Evolutionary conservation across 2,329 filamentous ascomycete species (phyloP), one percentile per base, ranked within the genome.

Genomic region (Aspergillus terreus): DNA sequence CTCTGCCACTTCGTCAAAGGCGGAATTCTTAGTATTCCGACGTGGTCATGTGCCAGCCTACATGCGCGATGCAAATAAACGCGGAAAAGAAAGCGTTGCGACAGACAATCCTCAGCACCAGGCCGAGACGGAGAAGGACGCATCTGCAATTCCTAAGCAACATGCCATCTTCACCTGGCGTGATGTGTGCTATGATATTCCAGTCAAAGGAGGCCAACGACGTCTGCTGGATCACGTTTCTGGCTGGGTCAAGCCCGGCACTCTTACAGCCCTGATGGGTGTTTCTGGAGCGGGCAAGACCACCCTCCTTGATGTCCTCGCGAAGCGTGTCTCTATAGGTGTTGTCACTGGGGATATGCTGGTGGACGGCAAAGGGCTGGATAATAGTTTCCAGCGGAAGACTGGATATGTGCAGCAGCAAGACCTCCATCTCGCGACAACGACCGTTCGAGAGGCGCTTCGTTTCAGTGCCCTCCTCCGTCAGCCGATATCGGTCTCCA

Each of bases 401-500:
- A 85, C 82, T 0, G 84, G 84, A 0, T 87, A 87, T 58, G 83
- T 85, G 0, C 83, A 87, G 58, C 84, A 87, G 52, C 82, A 87
- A 65, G 83, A 88, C 78, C 78, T 96, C 6, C 92, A 96, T 67
- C 78, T 95, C 35, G 78, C 85, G 32, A 95, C 90, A 0, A 85
- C 86, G 0, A 96, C 92, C 3, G 91, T 96, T 38, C 83, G 92
- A 51, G 92, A 96, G 70, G 90, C 90, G 4, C 78, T 96, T 10
- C 83, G 83, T 57, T 96, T 96, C 71, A 90, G 85, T 59, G 92
- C 92, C 11, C 71, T 92, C 17, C 83, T 96, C 4, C 87, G 92
- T 47, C 92, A 96, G 63, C 89, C 91, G 0, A 83, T 82, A 40
- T 76, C 85, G 7, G 81, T 90, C 6, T 77, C 88, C 1, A 78